Evolutionary conservation across 192 early-diverging fungal species (phyloP), one percentile per base, ranked within the genome.

Genomic region (Lobosporangium transversale): DNA sequence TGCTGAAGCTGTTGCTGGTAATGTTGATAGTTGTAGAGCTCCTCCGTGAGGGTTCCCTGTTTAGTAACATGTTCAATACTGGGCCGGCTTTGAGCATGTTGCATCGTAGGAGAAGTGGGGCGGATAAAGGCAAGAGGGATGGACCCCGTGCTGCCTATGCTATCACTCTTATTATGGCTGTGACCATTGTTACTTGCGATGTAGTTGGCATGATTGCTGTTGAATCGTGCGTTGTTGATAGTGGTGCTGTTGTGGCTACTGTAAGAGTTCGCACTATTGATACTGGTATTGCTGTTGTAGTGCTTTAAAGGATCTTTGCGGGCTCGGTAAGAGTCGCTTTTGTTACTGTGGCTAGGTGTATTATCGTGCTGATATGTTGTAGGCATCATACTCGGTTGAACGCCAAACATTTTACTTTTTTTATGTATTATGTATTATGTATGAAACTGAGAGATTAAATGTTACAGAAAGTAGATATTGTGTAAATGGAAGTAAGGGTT

Each of bases 271-370:
- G 27, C 45, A n/a, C 47, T 70, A 23, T 11, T 70, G 59, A 51
- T 56, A 32, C 52, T 70, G 43, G 32, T n/a, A 40, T 63, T 57
- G 69, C 54, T 64, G 69, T 62, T 53, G 44, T 70, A 70, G 20
- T 30, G 43, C 1, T 40, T 43, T 31, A 61, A 53, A 8, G 59
- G 30, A 23, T 55, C 60, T 10, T 40, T 40, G 43, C 8, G 12
- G 17, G 61, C 24, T 53, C 29, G 27, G 29, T 18, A 6, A 52
- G 12, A 2, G n/a, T 35, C 30, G 44, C 21, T 58, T 18, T 32
- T 59, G 29, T 20, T 32, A 17, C 61, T 55, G 18, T 70, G 30
- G 17, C 52, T 55, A 20, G 37, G 14, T 21, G 49, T 23, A 27
- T 54, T 35, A 36, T 66, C 44, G 55, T 40, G 37, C 37, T 23